Evolutionary conservation across 164 flowering plant genomes (phyloP), one percentile per base, ranked within the genome.

Genomic region (Chloranthus sessilifolius): DNA sequence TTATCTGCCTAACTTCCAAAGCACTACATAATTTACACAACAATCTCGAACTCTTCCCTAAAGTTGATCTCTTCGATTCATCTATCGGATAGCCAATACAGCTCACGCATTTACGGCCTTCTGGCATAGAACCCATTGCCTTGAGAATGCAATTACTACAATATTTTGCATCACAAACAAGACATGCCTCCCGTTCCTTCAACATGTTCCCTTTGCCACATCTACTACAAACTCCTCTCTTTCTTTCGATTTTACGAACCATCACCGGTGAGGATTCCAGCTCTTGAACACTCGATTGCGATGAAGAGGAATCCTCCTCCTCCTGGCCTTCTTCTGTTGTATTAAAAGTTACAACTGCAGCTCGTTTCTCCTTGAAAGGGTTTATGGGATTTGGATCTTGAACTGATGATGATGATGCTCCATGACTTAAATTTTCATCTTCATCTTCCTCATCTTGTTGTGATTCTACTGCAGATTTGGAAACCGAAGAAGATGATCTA

Each of bases 111-210:
- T 78, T 78, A 31, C 83, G 60, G 25, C 83, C 83, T 47, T 78
- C 83, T 1, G 83, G 83, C 83, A 78, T 78, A 6, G 83, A 78
- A 10, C 83, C 83, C 83, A 78, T 78, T 0, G 83, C 81, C 61
- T 68, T 78, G 3, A 78, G 66, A 63, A 78, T 50, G 42, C 83
- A 75, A 36, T 73, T 73, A 27, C 67, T 52, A 25, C 83, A 78
- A 25, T 73, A 78, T 66, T 60, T 66, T 1, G 77, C 67, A 48
- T 62, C 76, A 50, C 83, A 78, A 5, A 73, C 83, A 21, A 78
- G 12, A 29, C 83, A 78, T 0, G 74, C 62, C 56, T 75, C 80
- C 47, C 56, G 75, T 43, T 60, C 67, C 55, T 68, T 68, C 62
- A 74, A 54, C 44, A 60, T 52, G 40, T 50, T 75, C 60, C 67